phyloP scores from a whole-genome alignment of 2,329 filamentous ascomycete genomes.

The Cladosporium sp. region DNA sequence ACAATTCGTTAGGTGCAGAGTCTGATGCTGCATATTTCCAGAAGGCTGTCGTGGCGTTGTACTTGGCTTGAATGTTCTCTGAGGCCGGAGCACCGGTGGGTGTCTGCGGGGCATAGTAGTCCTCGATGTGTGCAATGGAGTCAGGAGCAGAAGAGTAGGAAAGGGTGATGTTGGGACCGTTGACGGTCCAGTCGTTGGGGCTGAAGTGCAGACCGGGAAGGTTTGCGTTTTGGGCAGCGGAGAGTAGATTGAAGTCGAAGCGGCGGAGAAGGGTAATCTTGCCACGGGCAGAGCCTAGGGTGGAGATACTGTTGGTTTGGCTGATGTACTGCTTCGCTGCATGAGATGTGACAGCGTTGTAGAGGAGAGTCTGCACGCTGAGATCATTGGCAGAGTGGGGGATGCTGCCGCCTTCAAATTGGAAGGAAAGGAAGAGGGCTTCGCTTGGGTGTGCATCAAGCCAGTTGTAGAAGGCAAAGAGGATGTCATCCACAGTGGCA shows the following conservation, averaged over 20 bases:
- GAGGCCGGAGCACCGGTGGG: constrained; percentile 28
- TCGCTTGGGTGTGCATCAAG: constrained; percentile 45
- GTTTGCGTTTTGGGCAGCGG: constrained; percentile 29
- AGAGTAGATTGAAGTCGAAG: constrained; percentile 42
- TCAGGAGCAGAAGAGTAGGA: constrained; percentile 34
- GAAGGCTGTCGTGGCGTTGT: constrained; percentile 40
- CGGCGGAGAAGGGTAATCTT: constrained; percentile 43
- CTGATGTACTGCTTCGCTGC: constrained; percentile 40
- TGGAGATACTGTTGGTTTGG: constrained; percentile 35
- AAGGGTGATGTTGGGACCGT: constrained; percentile 38
- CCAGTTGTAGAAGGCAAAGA: constrained; percentile 49
- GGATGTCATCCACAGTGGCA: constrained; percentile 41
- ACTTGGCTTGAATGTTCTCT: constrained; percentile 43
- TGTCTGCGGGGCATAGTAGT: constrained; percentile 44
- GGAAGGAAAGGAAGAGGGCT: constrained; percentile 44
- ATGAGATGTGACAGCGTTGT: constrained; percentile 35
- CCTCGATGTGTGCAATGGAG: constrained; percentile 46
- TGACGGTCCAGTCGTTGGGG: constrained; percentile 42
- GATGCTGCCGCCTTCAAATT: constrained; percentile 42
- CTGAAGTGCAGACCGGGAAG: constrained; percentile 48
- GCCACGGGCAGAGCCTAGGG: constrained; percentile 34
- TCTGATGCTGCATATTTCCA: constrained; percentile 35
- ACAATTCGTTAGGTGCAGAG: constrained; percentile 36
- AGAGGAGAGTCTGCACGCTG: constrained; percentile 37
- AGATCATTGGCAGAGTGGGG: constrained; percentile 33